Conservation (phyloP, 2,329 filamentous ascomycete species). For the Aspergillus intermedius region DNA sequence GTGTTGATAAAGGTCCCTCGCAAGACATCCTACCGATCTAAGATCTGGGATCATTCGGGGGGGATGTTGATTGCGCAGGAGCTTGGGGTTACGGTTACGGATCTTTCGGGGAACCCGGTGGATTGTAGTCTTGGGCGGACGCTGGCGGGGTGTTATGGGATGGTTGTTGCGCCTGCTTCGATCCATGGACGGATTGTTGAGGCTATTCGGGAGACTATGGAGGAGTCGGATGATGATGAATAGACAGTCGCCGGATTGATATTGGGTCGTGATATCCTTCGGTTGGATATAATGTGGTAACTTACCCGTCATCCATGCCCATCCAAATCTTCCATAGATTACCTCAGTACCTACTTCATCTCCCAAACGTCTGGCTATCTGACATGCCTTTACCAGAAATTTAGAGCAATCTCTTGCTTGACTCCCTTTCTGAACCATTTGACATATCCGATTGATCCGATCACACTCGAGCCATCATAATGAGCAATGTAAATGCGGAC, state of each 20-base stretch:
- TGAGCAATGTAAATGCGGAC: no score
- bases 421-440: no score
- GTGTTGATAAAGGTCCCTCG: constrained; percentile 45
- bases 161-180: constrained; percentile 35
- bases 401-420: no score
- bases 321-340: no score
- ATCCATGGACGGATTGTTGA: constrained; percentile 29
- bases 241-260: background rate
- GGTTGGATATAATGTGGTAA: no score
- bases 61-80: constrained; percentile 48
- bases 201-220: constrained; percentile 22
- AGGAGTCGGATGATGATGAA: background rate
- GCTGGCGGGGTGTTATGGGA: constrained; percentile 34
- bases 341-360: no score
- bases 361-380: no score
- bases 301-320: no score
- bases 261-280: background rate
- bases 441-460: no score
- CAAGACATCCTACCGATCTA: constrained; percentile 38
- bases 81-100: constrained; percentile 45
- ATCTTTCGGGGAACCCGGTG: constrained; percentile 45
- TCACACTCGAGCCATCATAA: no score
- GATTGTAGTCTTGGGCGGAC: constrained; percentile 42
- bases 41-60: constrained; percentile 53
- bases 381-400: no score